Conservation (phyloP, 306 rosid species). For the Quercus agrifolia region DNA sequence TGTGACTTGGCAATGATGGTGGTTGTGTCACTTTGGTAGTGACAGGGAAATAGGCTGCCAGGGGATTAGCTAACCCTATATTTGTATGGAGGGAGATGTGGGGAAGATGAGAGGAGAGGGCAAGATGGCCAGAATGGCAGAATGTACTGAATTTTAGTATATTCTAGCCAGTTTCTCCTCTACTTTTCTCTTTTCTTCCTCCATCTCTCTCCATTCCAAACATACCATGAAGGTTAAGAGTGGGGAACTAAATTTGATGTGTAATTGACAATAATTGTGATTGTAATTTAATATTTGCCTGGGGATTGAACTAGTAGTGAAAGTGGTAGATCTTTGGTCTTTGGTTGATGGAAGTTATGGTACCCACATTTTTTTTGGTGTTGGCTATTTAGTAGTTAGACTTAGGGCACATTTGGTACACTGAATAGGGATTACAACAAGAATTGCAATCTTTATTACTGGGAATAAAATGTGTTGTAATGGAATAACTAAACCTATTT, state of each 20-base stretch:
- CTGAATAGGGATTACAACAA: too few species aligned
- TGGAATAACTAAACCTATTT: too few species aligned
- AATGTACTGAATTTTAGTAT: too few species aligned
- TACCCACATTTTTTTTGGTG: neutral
- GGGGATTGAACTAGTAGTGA: neutral
- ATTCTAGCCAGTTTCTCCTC: too few species aligned
- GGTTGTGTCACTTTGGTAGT: neutral
- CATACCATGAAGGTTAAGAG: neutral
- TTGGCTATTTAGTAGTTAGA: neutral
- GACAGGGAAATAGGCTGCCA: neutral
- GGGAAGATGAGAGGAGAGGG: too few species aligned
- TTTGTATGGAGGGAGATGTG: too few species aligned
- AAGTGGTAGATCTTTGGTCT: neutral
- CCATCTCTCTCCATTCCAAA: too few species aligned
- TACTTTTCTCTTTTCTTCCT: too few species aligned
- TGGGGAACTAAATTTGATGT: neutral
- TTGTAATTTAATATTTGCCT: neutral
- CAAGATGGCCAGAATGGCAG: too few species aligned
- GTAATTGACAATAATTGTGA: neutral
- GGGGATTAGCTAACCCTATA: neutral
- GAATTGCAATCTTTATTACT: too few species aligned
- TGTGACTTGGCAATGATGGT: neutral
- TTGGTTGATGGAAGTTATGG: neutral
- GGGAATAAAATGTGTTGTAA: too few species aligned
- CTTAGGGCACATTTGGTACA: too few species aligned